Percentiles rank a stretch among this genome's conserved stretches.
These are phyloP conservation scores for Penicillium cataractarum DNA, from an alignment of 495 filamentous ascomycete species.

Conservation along the genomic window DNA sequence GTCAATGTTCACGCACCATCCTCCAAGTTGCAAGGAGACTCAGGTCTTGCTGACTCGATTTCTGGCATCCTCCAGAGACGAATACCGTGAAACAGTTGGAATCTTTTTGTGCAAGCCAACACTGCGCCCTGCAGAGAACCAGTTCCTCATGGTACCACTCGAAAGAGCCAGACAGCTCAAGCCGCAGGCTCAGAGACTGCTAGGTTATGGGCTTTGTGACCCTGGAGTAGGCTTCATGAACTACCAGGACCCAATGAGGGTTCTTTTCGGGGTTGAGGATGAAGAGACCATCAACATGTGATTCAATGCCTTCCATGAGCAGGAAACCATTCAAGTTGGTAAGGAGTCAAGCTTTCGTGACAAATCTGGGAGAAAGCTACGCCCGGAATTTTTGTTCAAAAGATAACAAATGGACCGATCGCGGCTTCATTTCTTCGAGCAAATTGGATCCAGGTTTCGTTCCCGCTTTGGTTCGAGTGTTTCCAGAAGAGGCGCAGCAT, in stretches of 20 bases:
- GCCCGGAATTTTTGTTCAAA: neutral
- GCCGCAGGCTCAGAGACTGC: constrained; percentile 27
- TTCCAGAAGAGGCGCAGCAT: constrained; percentile 23
- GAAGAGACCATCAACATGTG: constrained; percentile 27
- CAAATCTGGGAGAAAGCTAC: neutral
- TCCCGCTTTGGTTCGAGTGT: neutral
- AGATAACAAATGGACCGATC: constrained; percentile 19
- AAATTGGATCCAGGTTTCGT: constrained; percentile 24
- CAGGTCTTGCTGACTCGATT: neutral
- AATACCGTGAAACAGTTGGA: constrained; percentile 31
- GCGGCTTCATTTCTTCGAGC: constrained; percentile 16
- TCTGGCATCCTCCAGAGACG: constrained; percentile 9
- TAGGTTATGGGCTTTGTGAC: constrained; percentile 30
- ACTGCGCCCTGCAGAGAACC: constrained; percentile 41
- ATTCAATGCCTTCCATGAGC: constrained; percentile 1
- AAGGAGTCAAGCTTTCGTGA: neutral
- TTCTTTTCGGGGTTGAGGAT: constrained; percentile 27
- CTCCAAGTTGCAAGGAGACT: too few species aligned
- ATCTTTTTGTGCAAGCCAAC: constrained; percentile 38
- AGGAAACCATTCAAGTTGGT: neutral
- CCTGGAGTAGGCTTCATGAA: constrained; percentile 26
- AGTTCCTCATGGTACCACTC: constrained; percentile 39
- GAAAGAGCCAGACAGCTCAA: constrained; percentile 34
- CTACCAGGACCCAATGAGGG: constrained; percentile 27
- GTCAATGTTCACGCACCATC: neutral